A percentile compares a stretch with the other conserved stretches of the same genome.
Conservation (phyloP, 1,284 basidiomycete genomes). For the Hymenochaete sp. region DNA sequence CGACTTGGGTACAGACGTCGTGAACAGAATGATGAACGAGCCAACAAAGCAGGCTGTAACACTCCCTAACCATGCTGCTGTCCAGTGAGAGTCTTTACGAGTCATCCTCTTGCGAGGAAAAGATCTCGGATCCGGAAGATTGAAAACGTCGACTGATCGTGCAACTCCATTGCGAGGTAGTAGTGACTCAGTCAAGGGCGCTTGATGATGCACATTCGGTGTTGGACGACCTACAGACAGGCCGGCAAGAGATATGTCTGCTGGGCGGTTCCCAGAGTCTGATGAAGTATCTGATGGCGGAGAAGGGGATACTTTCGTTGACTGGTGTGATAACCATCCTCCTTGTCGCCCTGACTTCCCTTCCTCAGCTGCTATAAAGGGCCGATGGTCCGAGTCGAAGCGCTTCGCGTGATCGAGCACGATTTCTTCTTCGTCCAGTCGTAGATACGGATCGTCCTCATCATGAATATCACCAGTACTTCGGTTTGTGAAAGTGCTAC, state of each 20-base stretch:
- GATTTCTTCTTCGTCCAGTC: constrained; percentile 47
- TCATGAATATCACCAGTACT: constrained; percentile 29
- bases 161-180: constrained; percentile 57
- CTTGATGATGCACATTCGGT: constrained; percentile 29
- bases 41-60: constrained; percentile 52
- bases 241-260: constrained; percentile 28
- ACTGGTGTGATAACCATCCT: constrained; percentile 69
- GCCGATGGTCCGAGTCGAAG: constrained; percentile 40
- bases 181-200: constrained; percentile 59
- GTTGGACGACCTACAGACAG: constrained; percentile 28
- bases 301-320: constrained; percentile 40
- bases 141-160: constrained; percentile 59
- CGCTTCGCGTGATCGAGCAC: constrained; percentile 32
- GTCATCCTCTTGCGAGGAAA: constrained; percentile 51
- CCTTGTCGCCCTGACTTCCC: constrained; percentile 25
- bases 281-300: constrained; percentile 39
- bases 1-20: constrained; percentile 34
- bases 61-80: constrained; percentile 53
- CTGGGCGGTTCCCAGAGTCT: constrained; percentile 32
- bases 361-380: constrained; percentile 38
- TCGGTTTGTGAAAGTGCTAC: constrained; percentile 26
- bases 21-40: constrained; percentile 55
- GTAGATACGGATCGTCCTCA: constrained; percentile 67
- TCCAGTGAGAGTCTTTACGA: constrained; percentile 65
- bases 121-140: constrained; percentile 63